These are phyloP conservation scores for Lyophyllum shimeji DNA, from an alignment of 768 basidiomycete genomes.

Conservation along the genomic window DNA sequence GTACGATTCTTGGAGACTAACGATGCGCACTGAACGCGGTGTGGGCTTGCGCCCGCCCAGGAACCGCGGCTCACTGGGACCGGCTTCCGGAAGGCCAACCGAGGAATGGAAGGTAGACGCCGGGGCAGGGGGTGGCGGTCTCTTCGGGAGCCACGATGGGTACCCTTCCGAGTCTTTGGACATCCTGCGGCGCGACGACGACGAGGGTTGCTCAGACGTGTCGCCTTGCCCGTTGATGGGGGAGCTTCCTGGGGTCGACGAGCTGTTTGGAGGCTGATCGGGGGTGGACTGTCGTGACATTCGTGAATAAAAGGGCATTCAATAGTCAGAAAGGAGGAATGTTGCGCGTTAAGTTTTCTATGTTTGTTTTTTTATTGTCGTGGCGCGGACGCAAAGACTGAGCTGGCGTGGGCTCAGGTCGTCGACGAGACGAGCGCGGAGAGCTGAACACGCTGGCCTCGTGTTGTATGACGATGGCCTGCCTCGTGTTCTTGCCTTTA, in stretches of 20 bases:
- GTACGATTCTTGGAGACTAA: conserved; percentile 58
- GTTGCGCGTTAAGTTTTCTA: conserved; percentile 34
- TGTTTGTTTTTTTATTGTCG: conserved; percentile 20
- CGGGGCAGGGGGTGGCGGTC: conserved; percentile 76
- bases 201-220: conserved; percentile 30
- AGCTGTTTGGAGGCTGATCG: conserved; percentile 24
- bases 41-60: conserved; percentile 74
- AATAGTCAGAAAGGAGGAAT: conserved; percentile 10
- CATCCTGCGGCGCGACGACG: conserved; percentile 30
- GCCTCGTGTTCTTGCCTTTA: conserved; percentile 52
- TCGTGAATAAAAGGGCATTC: conserved; percentile 31
- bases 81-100: conserved; percentile 35
- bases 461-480: conserved; percentile 38
- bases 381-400: neutral
- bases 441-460: conserved; percentile 41
- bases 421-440: conserved; percentile 18
- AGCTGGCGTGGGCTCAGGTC: conserved; percentile 16
- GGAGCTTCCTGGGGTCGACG: conserved; percentile 25
- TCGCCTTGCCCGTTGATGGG: conserved; percentile 18
- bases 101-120: conserved; percentile 67
- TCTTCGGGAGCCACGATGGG: conserved; percentile 80
- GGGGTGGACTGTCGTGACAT: conserved; percentile 38
- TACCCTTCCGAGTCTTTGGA: conserved; percentile 65
- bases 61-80: conserved; percentile 33
- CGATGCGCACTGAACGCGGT: conserved; percentile 79